These are phyloP conservation scores for Salix dunnii DNA, from an alignment of 345 rosid genomes.

Conservation along the genomic window DNA sequence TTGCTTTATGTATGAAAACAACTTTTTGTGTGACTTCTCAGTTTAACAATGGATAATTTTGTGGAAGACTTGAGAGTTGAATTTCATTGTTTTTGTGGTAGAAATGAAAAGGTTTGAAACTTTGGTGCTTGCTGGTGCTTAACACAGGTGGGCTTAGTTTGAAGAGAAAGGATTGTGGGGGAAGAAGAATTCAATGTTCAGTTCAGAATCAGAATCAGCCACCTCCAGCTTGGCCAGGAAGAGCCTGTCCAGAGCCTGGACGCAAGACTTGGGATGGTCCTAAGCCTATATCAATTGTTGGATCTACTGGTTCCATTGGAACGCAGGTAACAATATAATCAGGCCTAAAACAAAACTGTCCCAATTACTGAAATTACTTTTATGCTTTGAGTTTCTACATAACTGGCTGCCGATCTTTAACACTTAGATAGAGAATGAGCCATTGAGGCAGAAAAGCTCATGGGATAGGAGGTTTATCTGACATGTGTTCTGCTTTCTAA, in stretches of 20 bases:
- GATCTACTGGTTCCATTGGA: slow-evolving; percentile 98
- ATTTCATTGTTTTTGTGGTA: not conserved
- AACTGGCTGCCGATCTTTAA: not conserved
- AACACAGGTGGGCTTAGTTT: slow-evolving; percentile 49
- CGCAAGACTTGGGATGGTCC: slow-evolving; percentile 84
- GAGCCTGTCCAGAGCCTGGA: slow-evolving; percentile 65
- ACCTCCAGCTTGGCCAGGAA: slow-evolving; percentile 97
- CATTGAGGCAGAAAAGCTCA: not conserved
- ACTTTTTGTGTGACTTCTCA: not conserved
- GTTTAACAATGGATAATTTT: not conserved
- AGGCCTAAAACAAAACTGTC: not conserved
- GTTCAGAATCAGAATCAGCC: slow-evolving; percentile 39
- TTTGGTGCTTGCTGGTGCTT: slow-evolving; percentile 16
- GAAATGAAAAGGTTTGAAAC: not conserved
- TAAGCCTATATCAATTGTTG: slow-evolving; percentile 83
- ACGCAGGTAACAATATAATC: slow-evolving; percentile 59
- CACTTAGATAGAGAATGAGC: not conserved
- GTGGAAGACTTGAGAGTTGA: not conserved
- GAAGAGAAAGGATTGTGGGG: slow-evolving; percentile 50
- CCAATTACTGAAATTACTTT: not conserved
- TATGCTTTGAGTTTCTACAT: not conserved
- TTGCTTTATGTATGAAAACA: not conserved
- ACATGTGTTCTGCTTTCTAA: not conserved
- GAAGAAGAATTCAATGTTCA: slow-evolving; percentile 62
- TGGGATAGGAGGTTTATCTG: not conserved